Evolutionary conservation across 306 rosid genomes (phyloP).

Genomic region (Cucumis hystrix): DNA sequence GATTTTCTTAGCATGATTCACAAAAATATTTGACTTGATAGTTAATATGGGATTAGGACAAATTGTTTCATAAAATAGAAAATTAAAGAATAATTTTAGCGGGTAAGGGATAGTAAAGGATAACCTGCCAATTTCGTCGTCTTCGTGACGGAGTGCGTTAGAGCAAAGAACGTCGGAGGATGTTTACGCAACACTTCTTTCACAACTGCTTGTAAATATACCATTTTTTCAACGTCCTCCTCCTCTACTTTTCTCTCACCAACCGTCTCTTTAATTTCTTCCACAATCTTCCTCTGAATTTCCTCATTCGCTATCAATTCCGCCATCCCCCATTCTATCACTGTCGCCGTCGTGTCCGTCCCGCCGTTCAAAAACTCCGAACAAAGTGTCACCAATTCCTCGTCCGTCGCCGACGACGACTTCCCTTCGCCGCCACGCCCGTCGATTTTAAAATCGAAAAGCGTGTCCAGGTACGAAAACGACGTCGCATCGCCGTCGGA

Average conservation of each 20-base stretch:
- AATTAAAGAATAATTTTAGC: too few species aligned
- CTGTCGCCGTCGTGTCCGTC: constrained; percentile 83
- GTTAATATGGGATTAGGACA: too few species aligned
- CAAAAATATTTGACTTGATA: too few species aligned
- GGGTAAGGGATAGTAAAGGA: not conserved
- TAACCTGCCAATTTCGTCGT: constrained; percentile 45
- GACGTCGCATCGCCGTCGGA: constrained; percentile 56
- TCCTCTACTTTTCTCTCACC: constrained; percentile 54
- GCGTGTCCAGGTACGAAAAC: constrained; percentile 85
- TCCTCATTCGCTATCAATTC: constrained; percentile 24
- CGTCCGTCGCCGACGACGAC: constrained; percentile 30
- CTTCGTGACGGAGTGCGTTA: constrained; percentile 70
- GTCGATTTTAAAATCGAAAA: constrained; percentile 47
- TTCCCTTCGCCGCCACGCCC: constrained; percentile 24
- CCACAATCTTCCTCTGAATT: not conserved
- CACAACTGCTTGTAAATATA: constrained; percentile 53
- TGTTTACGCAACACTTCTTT: constrained; percentile 69
- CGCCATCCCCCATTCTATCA: constrained; percentile 83
- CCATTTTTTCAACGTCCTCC: constrained; percentile 65
- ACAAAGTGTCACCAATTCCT: constrained; percentile 56
- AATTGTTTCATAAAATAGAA: too few species aligned
- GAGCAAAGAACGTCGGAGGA: constrained; percentile 68
- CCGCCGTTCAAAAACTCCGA: constrained; percentile 92
- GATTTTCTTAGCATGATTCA: too few species aligned
- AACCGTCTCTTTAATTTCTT: not conserved